Evolutionary conservation across 1,284 basidiomycete species (phyloP), one percentile per base, ranked within the genome.

Genomic region (Naganishia cerealis): DNA sequence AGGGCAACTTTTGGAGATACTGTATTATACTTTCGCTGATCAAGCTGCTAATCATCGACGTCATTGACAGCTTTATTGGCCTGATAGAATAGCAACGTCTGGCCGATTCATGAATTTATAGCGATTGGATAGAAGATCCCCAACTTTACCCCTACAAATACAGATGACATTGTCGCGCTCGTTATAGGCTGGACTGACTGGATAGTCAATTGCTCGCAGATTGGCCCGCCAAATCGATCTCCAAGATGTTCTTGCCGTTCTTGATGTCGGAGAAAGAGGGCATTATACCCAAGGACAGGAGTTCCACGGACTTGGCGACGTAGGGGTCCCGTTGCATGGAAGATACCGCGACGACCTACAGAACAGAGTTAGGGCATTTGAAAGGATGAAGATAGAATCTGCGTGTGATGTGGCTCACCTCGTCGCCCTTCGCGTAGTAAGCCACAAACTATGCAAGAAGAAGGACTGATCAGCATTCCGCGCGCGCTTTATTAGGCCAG

Each of bases 321-420:
- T 92, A 84, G 0, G 92, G 80, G 72, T 81, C 81, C 15, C 75
- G 73, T 50, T 78, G 76, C 77, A 82, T 82, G 84, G 87, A 89
- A 0, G 91, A 87, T 24, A 94, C 89, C 3, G 93, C 92, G 54
- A 90, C 86, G 76, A 94, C 94, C 88, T 91, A 66, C 15, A 9
- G 24, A 68, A 18, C 55, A 58, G 33, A 70, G 46, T 46, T 36
- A 40, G 24, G 29, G 24, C 10, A 9, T 36, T 42, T 8, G 12
- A n/a, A 24, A 52, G 40, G 29, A 33, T 33, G 29, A n/a, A 36
- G 7, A 66, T 36, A 50, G 36, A 16, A 16, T 15, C 12, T 21
- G 16, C 52, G 33, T 18, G 9, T 29, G 46, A 16, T 10, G 29
- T 1, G 21, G 26, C 57, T 84, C 46, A 92, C 84, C 70, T 87